Evolutionary conservation across 345 rosid genomes (phyloP), one percentile per base, ranked within the genome.

Genomic region (Lepidium aucheri): DNA sequence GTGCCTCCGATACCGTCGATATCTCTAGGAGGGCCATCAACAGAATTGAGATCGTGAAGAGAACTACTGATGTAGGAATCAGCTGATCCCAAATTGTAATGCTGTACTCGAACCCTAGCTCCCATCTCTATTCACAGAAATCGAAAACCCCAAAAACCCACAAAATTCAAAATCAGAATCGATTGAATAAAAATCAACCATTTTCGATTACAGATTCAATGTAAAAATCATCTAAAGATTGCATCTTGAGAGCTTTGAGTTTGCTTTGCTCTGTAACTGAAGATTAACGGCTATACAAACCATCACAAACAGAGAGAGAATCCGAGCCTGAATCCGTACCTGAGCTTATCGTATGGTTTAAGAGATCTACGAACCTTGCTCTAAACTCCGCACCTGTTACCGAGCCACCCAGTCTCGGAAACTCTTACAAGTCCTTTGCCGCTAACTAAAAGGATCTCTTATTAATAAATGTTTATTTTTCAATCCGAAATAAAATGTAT

Each of bases 1-100:
- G 56, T 0, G 41, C 60, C 82, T 14, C 61, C 75, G 32, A 84
- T 71, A 44, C 59, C 63, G 26, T 78, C 84, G 46, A 83, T 77
- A 47, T 77, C 79, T 26, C 78, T 26, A 18, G 84, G 72, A 4
- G 79, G 83, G 20, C 83, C 79, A 58, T 84, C 95, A 41, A 82
- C 89, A 51, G 96, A 71, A 79, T 89, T 89, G 77, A 92, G 98
- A 64, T 92, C 95, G 64, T 92, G 89, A 8, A 86, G 83, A 46
- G 96, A 86, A 65, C 51, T 63, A 7, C 72, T 70, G 56, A 83
- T 82, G 75, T 80, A 92, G 26, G 96, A 85, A 80, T 71, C 84
- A 40, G 85, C 77, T 18, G 93, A 77, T 76, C 84, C 76, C 78
- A 89, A 69, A 75, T 81, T 80, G 81, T 87, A 92, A 51, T 83